Evolutionary conservation across 257 asterid species (phyloP), one percentile per base, ranked within the genome.

Genomic region (Hygrophila difformis): DNA sequence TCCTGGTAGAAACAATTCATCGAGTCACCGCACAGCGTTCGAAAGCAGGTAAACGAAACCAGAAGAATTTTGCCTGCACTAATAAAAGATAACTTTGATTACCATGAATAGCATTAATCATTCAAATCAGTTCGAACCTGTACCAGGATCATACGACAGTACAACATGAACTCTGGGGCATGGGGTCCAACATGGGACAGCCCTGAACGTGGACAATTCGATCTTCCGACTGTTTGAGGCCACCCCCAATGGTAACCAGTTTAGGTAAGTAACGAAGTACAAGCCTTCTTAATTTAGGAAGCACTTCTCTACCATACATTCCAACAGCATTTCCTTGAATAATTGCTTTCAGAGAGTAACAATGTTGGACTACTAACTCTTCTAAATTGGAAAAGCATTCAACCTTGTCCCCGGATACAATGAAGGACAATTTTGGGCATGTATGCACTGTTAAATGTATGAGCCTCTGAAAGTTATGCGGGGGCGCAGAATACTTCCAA

Each of bases 351-450:
- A 64, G 45, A 28, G 40, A 12, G 15, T 39, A 40, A 8, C 70
- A 64, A 15, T 53, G 49, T 54, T 57, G 56, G 10, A 64, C 40
- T 0, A 57, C 51, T 11, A 64, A 45, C 15, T 42, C 51, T 44
- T 63, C 70, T 2, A 63, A 34, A 34, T 44, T 57, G 3, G 11
- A 16, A 18, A 63, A 60, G 14, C 45, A 24, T 16, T 4, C 13
- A 18, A 57, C n/a, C n/a, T n/a, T n/a, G n/a, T n/a, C n/a, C n/a
- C n/a, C n/a, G n/a, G n/a, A n/a, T n/a, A n/a, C n/a, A n/a, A n/a
- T 16, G 58, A 59, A 4, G 43, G 49, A 12, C n/a, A n/a, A n/a
- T n/a, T n/a, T n/a, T n/a, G n/a, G n/a, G n/a, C n/a, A n/a, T n/a
- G n/a, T n/a, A n/a, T 46, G 4, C 5, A 59, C 29, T 16, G 2